Percentiles rank a stretch among this genome's conserved stretches.
phyloP scores from a whole-genome alignment of 805 yeast species.

The Lachancea fermentati region DNA sequence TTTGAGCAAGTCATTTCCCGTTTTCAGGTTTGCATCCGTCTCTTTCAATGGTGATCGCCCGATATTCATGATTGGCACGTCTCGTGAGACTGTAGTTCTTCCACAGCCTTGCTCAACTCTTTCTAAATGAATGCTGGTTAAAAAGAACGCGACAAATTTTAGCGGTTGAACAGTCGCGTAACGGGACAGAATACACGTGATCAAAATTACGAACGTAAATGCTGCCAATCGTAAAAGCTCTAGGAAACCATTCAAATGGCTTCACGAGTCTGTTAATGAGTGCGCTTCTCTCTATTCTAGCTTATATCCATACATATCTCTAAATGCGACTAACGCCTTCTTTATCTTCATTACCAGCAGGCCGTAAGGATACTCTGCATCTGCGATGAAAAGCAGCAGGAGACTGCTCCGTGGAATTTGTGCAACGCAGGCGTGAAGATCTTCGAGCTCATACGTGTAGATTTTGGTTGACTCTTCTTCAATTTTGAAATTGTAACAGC shows the following conservation, averaged over 20 bases:
- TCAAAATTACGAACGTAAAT: too few relatives aligned
- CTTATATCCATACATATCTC: constrained; percentile 24
- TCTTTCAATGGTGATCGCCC: constrained; percentile 30
- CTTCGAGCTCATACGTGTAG: constrained; percentile 31
- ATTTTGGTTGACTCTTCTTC: constrained; percentile 17
- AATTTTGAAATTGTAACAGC: constrained; percentile 14
- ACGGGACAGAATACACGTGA: background rate
- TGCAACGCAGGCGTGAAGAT: constrained; percentile 27
- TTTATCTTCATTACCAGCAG: constrained; percentile 29
- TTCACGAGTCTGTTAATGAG: background rate
- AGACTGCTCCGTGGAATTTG: constrained; percentile 28
- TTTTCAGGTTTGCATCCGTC: constrained; percentile 26
- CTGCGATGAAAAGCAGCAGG: constrained; percentile 24
- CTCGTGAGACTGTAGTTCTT: background rate
- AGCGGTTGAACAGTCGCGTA: background rate
- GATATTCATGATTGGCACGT: background rate
- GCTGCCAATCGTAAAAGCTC: background rate
- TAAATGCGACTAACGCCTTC: constrained; percentile 18
- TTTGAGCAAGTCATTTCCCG: constrained; percentile 13
- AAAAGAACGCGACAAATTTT: background rate
- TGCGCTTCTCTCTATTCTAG: constrained; percentile 11
- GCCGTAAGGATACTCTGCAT: constrained; percentile 27
- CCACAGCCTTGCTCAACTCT: background rate
- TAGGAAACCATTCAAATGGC: background rate
- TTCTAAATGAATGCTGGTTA: background rate